Percentiles rank a stretch among this genome's conserved stretches.
Conservation (phyloP, 1,139 yeast genomes). For the Saccharomyces hybrid region DNA sequence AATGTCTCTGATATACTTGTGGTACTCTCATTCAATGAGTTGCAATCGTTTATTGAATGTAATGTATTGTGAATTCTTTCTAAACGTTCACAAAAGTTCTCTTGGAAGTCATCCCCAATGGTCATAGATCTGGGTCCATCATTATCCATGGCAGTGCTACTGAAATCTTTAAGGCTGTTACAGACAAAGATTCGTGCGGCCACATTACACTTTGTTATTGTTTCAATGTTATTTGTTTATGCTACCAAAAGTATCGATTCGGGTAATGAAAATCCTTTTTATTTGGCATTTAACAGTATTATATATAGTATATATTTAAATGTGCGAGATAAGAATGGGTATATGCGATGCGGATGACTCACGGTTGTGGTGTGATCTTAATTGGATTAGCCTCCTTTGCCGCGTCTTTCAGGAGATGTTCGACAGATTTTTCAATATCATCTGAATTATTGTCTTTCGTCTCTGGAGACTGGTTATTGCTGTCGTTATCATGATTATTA, state of each 20-base stretch:
- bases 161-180: not conserved
- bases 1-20: not conserved
- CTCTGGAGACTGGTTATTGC: not conserved
- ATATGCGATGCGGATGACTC: not conserved
- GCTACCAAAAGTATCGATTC: not conserved
- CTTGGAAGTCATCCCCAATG: not conserved
- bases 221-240: not conserved
- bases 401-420: conserved; percentile 16
- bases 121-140: not conserved
- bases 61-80: not conserved
- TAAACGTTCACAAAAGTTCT: not conserved
- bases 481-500: not conserved
- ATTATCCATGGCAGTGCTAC: not conserved
- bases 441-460: conserved; percentile 3
- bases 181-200: not conserved
- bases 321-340: not conserved
- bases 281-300: not conserved
- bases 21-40: not conserved
- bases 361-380: conserved; percentile 8
- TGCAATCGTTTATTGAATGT: not conserved
- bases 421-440: conserved; percentile 11
- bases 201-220: not conserved
- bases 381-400: conserved; percentile 37
- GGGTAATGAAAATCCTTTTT: not conserved
- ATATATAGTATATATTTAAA: not conserved